phyloP scores from a whole-genome alignment of 139 green algal genomes.

The Tetraselmis striata region DNA sequence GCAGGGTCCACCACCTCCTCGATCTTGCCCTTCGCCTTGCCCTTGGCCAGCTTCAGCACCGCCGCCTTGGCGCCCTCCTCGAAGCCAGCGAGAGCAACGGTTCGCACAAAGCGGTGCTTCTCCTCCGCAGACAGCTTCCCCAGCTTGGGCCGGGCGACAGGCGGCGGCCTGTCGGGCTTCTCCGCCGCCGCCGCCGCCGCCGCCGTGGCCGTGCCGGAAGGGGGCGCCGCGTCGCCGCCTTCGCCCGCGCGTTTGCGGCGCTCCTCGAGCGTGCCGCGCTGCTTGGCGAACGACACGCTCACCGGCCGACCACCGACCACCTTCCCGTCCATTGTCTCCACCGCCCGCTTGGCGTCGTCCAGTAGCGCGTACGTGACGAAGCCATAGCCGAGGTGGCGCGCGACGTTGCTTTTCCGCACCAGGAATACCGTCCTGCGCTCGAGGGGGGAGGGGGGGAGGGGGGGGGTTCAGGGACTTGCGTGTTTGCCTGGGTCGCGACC shows the following conservation, averaged over 20 bases:
- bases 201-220: not conserved
- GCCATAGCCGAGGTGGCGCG: not conserved
- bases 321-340: not conserved
- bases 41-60: not conserved
- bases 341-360: not conserved
- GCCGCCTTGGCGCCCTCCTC: not conserved
- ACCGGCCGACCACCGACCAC: not conserved
- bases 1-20: slow-evolving; percentile 48
- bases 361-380: not conserved
- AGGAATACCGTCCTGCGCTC: not conserved
- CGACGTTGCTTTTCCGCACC: not conserved
- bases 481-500: too few relatives aligned
- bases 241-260: not conserved
- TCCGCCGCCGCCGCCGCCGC: too few relatives aligned
- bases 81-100: not conserved
- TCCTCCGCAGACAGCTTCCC: not conserved
- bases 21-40: slow-evolving; percentile 17
- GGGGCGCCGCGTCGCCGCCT: not conserved
- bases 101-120: not conserved
- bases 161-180: not conserved
- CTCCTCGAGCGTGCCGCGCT: not conserved
- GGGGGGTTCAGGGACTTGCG: too few relatives aligned
- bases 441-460: too few relatives aligned
- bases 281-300: not conserved
- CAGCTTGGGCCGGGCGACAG: not conserved